phyloP scores from a whole-genome alignment of 2,329 filamentous ascomycete species.

The Ceratocystis cubensis region DNA sequence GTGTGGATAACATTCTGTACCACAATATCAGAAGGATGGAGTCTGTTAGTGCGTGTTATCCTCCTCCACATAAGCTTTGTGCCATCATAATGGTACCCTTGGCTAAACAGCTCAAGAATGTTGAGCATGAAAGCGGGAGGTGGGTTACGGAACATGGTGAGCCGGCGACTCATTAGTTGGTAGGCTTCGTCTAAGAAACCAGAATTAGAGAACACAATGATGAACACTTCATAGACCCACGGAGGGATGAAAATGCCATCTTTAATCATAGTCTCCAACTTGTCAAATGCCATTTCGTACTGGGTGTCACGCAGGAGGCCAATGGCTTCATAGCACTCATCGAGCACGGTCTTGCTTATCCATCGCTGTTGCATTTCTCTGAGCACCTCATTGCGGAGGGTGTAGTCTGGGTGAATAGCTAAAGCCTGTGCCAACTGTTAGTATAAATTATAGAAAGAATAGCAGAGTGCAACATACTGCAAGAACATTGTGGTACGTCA shows the following conservation, averaged over 20 bases:
- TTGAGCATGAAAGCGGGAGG: slow-evolving; percentile 51
- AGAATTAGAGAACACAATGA: slow-evolving; percentile 58
- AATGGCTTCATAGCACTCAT: slow-evolving; percentile 50
- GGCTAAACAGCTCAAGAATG: slow-evolving; percentile 63
- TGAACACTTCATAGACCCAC: slow-evolving; percentile 70
- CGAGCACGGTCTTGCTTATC: slow-evolving; percentile 40
- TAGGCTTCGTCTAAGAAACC: slow-evolving; percentile 69
- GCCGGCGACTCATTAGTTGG: slow-evolving; percentile 33
- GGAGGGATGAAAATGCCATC: slow-evolving; percentile 42
- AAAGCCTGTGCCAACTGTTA: slow-evolving; percentile 39
- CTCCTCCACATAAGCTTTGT: slow-evolving; percentile 60
- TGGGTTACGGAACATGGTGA: slow-evolving; percentile 35
- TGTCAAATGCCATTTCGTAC: slow-evolving; percentile 64
- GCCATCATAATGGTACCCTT: slow-evolving; percentile 48
- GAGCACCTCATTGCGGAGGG: slow-evolving; percentile 59
- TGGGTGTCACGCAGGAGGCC: slow-evolving; percentile 71
- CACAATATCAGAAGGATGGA: slow-evolving; percentile 44
- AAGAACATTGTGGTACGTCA: slow-evolving; percentile 59
- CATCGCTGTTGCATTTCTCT: slow-evolving; percentile 62
- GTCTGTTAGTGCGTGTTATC: slow-evolving; percentile 38
- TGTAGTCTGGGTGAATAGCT: slow-evolving; percentile 73
- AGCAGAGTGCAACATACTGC: slow-evolving; percentile 35
- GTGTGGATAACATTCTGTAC: slow-evolving; percentile 58
- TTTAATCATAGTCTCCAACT: slow-evolving; percentile 53
- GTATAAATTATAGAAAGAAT: not conserved